These are phyloP conservation scores for Linum trigynum DNA, from an alignment of 345 rosid genomes.

Conservation along the genomic window DNA sequence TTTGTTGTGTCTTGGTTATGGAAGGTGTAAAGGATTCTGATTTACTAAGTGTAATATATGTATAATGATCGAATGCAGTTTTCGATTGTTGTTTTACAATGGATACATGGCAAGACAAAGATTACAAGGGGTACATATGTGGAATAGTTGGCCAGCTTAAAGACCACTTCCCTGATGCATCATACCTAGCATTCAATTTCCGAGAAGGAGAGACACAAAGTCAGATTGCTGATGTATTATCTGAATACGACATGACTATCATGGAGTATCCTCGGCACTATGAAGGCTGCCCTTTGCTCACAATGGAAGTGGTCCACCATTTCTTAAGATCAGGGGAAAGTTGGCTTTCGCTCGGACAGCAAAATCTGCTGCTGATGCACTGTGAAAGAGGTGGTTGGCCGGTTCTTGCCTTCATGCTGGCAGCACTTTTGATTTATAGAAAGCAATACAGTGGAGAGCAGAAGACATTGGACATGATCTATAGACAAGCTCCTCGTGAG, in stretches of 20 bases:
- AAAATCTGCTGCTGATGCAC: conserved; percentile 75
- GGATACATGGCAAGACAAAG: conserved; percentile 52
- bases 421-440: conserved; percentile 68
- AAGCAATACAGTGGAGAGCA: conserved; percentile 77
- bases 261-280: conserved; percentile 97
- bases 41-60: not conserved
- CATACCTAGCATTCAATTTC: conserved; percentile 78
- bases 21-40: no score
- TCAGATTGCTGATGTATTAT: conserved; percentile 46
- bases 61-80: conserved; percentile 31
- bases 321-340: conserved; percentile 86
- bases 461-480: conserved; percentile 85
- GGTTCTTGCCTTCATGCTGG: conserved; percentile 73
- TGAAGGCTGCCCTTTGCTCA: conserved; percentile 74
- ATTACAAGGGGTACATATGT: conserved; percentile 49
- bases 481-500: conserved; percentile 85
- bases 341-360: conserved; percentile 82
- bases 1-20: no score
- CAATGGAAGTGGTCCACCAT: conserved; percentile 84
- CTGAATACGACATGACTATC: conserved; percentile 66
- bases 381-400: conserved; percentile 91
- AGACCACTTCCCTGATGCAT: conserved; percentile 67
- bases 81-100: conserved; percentile 83
- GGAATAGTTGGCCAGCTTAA: conserved; percentile 62
- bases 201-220: conserved; percentile 56